These are phyloP conservation scores for Claviceps capensis DNA, from an alignment of 2,329 filamentous ascomycete species.

Conservation along the genomic window DNA sequence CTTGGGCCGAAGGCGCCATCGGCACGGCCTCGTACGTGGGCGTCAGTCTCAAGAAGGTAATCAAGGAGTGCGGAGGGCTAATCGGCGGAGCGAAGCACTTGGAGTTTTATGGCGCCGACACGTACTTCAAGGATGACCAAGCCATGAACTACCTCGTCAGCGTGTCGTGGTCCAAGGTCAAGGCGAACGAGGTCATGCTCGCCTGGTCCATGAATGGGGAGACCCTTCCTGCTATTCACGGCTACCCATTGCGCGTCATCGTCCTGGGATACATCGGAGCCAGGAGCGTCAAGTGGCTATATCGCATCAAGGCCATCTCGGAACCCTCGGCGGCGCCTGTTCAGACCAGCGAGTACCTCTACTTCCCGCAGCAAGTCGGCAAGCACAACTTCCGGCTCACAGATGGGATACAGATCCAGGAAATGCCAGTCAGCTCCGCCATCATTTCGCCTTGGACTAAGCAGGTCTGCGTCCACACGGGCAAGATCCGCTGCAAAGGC, in stretches of 20 bases:
- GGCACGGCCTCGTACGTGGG: constrained; percentile 50
- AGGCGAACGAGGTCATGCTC: constrained; percentile 50
- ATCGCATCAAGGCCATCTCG: constrained; percentile 45
- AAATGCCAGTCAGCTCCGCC: no score
- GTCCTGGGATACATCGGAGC: constrained; percentile 57
- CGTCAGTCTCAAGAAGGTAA: constrained; percentile 53
- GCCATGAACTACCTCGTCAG: constrained; percentile 54
- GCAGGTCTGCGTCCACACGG: no score
- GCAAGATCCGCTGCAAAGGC: no score
- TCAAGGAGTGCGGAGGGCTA: constrained; percentile 56
- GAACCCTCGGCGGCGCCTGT: neutral
- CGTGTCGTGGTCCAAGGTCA: constrained; percentile 55
- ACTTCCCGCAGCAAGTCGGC: no score
- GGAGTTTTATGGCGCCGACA: constrained; percentile 57
- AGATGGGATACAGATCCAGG: no score
- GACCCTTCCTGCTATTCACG: constrained; percentile 50
- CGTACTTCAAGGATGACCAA: constrained; percentile 56
- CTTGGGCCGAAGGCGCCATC: constrained; percentile 49
- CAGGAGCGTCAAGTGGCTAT: constrained; percentile 49
- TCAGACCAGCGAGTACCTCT: no score
- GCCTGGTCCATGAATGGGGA: constrained; percentile 62
- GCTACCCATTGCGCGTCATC: constrained; percentile 46
- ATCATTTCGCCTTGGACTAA: no score
- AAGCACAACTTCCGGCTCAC: no score
- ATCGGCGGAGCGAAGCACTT: constrained; percentile 41